A percentile compares a stretch with the other conserved stretches of the same genome.
phyloP scores from a whole-genome alignment of 106 monocot species.

The Allium fistulosum region DNA sequence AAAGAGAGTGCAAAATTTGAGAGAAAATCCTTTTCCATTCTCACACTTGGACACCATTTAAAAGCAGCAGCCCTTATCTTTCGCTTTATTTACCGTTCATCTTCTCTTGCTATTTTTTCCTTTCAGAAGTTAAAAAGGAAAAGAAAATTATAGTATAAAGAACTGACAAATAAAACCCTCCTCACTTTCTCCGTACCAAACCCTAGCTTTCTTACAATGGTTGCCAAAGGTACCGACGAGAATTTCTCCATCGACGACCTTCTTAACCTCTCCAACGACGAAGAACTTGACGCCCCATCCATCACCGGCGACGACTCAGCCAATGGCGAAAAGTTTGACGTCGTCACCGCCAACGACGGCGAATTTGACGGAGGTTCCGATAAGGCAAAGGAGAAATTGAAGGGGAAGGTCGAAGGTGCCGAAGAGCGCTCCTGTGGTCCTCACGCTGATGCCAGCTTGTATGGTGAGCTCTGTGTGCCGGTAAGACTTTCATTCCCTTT shows the following conservation, averaged over 20 bases:
- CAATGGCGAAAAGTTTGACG: too few relatives aligned
- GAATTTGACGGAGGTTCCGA: conserved; percentile 13
- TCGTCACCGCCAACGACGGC: background rate
- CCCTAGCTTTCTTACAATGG: background rate
- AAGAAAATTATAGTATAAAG: too few relatives aligned
- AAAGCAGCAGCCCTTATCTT: too few relatives aligned
- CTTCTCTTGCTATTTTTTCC: too few relatives aligned
- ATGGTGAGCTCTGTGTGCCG: conserved; percentile 63
- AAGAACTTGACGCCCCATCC: conserved; percentile 14
- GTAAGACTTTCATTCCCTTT: conserved; percentile 20
- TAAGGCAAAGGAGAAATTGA: conserved; percentile 13
- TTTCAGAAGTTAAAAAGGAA: too few relatives aligned
- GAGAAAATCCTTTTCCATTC: too few relatives aligned
- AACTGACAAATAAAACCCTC: too few relatives aligned
- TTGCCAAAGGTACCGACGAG: conserved; percentile 14
- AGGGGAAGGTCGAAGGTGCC: conserved; percentile 40
- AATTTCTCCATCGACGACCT: conserved; percentile 71
- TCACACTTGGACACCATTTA: too few relatives aligned
- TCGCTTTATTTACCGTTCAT: too few relatives aligned
- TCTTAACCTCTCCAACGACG: conserved; percentile 70
- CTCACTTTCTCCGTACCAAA: background rate
- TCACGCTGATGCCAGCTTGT: conserved; percentile 20
- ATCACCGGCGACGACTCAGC: background rate
- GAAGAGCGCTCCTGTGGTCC: conserved; percentile 39
- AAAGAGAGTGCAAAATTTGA: too few relatives aligned